Percentiles rank a stretch among this genome's conserved stretches.
Evolutionary conservation across 2,329 filamentous ascomycete species (phyloP).

Genomic region (Venturia oleaginea): DNA sequence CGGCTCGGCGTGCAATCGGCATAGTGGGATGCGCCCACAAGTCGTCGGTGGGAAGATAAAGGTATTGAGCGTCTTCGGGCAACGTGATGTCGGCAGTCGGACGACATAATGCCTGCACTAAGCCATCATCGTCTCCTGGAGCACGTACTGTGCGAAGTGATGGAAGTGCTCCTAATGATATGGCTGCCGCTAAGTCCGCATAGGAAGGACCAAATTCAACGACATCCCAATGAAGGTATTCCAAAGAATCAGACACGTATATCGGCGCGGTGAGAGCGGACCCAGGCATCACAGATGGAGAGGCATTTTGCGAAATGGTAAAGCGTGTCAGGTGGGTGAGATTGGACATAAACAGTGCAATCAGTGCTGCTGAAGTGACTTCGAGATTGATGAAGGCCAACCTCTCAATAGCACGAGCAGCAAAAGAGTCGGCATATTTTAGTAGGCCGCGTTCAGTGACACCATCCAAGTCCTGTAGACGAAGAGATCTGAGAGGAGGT

Average conservation of each 20-base stretch:
- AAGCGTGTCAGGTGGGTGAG: constrained; percentile 40
- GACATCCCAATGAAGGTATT: constrained; percentile 53
- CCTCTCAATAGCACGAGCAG: constrained; percentile 35
- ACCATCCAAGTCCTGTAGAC: constrained; percentile 47
- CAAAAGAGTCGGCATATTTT: constrained; percentile 39
- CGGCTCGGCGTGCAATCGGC: constrained; percentile 47
- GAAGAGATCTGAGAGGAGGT: constrained; percentile 42
- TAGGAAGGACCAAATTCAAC: constrained; percentile 48
- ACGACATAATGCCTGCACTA: constrained; percentile 60
- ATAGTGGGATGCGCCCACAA: constrained; percentile 16
- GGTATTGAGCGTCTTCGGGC: constrained; percentile 15
- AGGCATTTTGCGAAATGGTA: constrained; percentile 42
- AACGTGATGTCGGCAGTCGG: constrained; percentile 45
- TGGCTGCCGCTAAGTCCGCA: constrained; percentile 54
- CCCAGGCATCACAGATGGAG: constrained; percentile 36
- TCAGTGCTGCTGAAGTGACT: constrained; percentile 40
- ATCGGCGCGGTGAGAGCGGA: constrained; percentile 30
- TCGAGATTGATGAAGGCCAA: constrained; percentile 46
- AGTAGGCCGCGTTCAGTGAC: constrained; percentile 47
- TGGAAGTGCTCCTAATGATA: constrained; percentile 55
- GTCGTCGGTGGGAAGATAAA: constrained; percentile 13
- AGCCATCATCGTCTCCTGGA: constrained; percentile 60
- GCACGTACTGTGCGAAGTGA: constrained; percentile 49
- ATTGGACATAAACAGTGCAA: constrained; percentile 43
- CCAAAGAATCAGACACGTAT: constrained; percentile 40